These are phyloP conservation scores for Malus orientalis DNA, from an alignment of 306 rosid genomes.

Conservation along the genomic window DNA sequence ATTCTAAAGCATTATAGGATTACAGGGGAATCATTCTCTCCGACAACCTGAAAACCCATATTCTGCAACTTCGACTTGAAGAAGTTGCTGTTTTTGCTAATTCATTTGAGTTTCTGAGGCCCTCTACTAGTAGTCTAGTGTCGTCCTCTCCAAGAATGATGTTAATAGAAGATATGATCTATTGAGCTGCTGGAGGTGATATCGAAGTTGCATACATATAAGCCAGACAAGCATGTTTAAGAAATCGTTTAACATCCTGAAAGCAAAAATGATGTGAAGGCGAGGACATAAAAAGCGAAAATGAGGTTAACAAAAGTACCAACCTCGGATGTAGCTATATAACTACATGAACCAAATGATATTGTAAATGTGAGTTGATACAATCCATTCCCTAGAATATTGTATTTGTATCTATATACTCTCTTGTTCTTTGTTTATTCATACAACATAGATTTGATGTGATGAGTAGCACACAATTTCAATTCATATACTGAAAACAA, in stretches of 20 bases:
- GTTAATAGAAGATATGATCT: conserved; percentile 63
- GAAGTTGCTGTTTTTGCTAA: conserved; percentile 70
- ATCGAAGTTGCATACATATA: conserved; percentile 74
- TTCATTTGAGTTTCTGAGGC: conserved; percentile 65
- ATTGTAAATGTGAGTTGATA: conserved; percentile 25
- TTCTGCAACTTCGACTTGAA: conserved; percentile 71
- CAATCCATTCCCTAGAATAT: no score
- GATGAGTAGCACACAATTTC: no score
- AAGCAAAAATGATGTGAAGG: conserved; percentile 2
- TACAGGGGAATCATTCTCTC: conserved; percentile 75
- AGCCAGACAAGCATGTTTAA: conserved; percentile 70
- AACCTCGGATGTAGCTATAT: conserved; percentile 79
- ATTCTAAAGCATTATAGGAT: conserved; percentile 86
- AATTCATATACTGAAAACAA: no score
- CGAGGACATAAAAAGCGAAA: neutral
- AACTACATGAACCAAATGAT: conserved; percentile 81
- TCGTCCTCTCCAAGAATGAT: conserved; percentile 86
- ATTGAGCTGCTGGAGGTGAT: conserved; percentile 85
- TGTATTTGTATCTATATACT: no score
- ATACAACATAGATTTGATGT: no score
- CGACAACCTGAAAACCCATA: conserved; percentile 84
- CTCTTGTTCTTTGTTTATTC: no score
- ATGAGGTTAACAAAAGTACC: neutral
- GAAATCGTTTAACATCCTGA: conserved; percentile 65
- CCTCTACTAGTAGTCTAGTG: conserved; percentile 70